Conservation (phyloP, 257 asterid genomes). For the Forsythia suspensa region DNA sequence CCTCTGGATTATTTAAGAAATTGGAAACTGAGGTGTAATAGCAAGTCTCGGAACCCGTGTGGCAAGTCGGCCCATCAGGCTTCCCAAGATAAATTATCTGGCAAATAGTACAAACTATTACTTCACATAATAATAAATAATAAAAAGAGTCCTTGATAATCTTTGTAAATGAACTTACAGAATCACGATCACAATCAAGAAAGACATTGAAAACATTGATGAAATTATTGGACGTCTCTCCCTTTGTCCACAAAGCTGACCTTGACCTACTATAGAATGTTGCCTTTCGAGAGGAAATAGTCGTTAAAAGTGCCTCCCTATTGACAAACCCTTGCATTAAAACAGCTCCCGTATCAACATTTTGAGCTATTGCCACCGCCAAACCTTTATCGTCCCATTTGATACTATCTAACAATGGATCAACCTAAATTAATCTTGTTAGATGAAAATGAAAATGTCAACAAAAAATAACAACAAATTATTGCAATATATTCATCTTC, state of each 20-base stretch:
- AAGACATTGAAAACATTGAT: conserved; percentile 73
- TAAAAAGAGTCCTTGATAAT: not conserved
- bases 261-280: conserved; percentile 89
- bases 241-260: conserved; percentile 85
- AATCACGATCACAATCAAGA: conserved; percentile 88
- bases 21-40: conserved; percentile 64
- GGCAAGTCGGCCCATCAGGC: conserved; percentile 97
- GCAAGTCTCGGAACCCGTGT: conserved; percentile 87
- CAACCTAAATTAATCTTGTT: conserved; percentile 55
- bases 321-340: conserved; percentile 92
- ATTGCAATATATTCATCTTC: not conserved
- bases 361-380: conserved; percentile 94
- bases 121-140: not conserved
- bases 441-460: conserved; percentile 22
- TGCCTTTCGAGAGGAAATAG: conserved; percentile 76
- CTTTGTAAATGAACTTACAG: conserved; percentile 46
- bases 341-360: conserved; percentile 84
- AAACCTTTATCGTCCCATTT: conserved; percentile 97
- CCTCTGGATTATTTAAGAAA: conserved; percentile 42
- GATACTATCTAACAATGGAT: conserved; percentile 68
- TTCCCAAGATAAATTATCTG: conserved; percentile 86
- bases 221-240: conserved; percentile 89
- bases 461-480: not conserved
- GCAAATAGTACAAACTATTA: not conserved
- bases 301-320: conserved; percentile 65